Evolutionary conservation across 2,329 filamentous ascomycete species (phyloP).

Genomic region (Aphanocladium album): DNA sequence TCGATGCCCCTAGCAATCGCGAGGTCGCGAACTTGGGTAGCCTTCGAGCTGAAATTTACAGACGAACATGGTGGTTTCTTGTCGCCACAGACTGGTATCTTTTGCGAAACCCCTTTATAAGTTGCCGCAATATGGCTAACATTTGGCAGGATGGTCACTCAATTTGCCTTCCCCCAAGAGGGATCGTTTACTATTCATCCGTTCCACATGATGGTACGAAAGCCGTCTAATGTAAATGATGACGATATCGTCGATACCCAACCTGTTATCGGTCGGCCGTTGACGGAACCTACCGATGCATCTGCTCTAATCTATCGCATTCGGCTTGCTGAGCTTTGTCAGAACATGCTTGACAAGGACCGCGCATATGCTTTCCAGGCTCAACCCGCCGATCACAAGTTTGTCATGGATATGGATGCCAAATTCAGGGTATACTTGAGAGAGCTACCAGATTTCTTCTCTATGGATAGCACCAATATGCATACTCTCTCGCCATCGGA

Average conservation of each 20-base stretch:
- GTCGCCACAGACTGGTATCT: slow-evolving; percentile 35
- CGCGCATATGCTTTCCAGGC: slow-evolving; percentile 20
- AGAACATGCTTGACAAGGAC: slow-evolving; percentile 29
- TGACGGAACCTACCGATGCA: slow-evolving; percentile 28
- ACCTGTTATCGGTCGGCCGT: slow-evolving; percentile 25
- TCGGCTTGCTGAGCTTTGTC: slow-evolving; percentile 33
- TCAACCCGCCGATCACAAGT: slow-evolving; percentile 28
- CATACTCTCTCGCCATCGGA: slow-evolving; percentile 21
- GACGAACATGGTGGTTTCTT: slow-evolving; percentile 42
- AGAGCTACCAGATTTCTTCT: slow-evolving; percentile 27
- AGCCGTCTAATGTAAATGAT: slow-evolving; percentile 35
- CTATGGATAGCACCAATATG: slow-evolving; percentile 17
- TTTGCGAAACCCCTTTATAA: background rate
- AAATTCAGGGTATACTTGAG: slow-evolving; percentile 24
- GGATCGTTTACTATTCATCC: slow-evolving; percentile 33
- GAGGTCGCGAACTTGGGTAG: slow-evolving; percentile 21
- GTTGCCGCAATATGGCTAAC: background rate
- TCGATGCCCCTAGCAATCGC: slow-evolving; percentile 29
- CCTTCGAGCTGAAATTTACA: slow-evolving; percentile 31
- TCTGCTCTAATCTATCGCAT: slow-evolving; percentile 35
- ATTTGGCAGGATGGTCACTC: slow-evolving; percentile 28
- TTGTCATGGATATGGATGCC: slow-evolving; percentile 29
- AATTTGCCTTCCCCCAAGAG: slow-evolving; percentile 31
- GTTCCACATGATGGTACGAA: slow-evolving; percentile 33
- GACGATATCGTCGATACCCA: slow-evolving; percentile 28